Evolutionary conservation across 1,139 yeast species (phyloP).

Genomic region (Suhomyces anneliseae): DNA sequence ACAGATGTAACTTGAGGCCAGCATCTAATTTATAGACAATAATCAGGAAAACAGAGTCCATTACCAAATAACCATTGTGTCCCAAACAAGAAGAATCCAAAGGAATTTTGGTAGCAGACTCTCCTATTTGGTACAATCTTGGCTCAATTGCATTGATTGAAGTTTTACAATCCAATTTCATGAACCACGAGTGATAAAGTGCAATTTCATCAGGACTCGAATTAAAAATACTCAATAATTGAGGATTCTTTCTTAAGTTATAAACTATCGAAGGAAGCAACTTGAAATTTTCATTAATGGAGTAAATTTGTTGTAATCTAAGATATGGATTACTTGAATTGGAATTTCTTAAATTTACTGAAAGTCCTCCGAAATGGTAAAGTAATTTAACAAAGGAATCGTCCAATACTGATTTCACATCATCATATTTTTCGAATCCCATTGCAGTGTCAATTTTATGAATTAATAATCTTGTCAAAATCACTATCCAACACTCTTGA

Average conservation of each 20-base stretch:
- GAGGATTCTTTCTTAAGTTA: constrained; percentile 35
- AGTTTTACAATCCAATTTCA: constrained; percentile 16
- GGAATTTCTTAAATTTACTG: constrained; percentile 13
- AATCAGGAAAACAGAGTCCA: constrained; percentile 33
- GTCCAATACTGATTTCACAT: constrained; percentile 28
- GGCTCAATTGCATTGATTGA: constrained; percentile 33
- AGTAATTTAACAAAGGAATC: constrained; percentile 28
- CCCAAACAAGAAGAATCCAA: constrained; percentile 23
- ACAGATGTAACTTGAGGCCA: constrained; percentile 31
- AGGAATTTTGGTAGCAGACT: constrained; percentile 13
- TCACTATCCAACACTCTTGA: constrained; percentile 30
- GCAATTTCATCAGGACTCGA: constrained; percentile 49
- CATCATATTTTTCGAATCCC: constrained; percentile 37
- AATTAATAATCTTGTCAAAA: constrained; percentile 34
- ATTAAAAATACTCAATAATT: constrained; percentile 37
- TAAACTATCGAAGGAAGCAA: constrained; percentile 31
- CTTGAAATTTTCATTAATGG: constrained; percentile 28
- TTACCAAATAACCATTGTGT: constrained; percentile 21
- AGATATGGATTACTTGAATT: constrained; percentile 25
- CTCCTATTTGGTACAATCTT: constrained; percentile 18
- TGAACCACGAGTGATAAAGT: constrained; percentile 34
- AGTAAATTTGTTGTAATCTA: constrained; percentile 19
- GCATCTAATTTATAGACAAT: constrained; percentile 24
- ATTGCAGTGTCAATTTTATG: constrained; percentile 35
- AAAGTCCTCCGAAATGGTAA: constrained; percentile 33